Conservation (phyloP, 306 rosid genomes). For the Prinsepia uniflora region DNA sequence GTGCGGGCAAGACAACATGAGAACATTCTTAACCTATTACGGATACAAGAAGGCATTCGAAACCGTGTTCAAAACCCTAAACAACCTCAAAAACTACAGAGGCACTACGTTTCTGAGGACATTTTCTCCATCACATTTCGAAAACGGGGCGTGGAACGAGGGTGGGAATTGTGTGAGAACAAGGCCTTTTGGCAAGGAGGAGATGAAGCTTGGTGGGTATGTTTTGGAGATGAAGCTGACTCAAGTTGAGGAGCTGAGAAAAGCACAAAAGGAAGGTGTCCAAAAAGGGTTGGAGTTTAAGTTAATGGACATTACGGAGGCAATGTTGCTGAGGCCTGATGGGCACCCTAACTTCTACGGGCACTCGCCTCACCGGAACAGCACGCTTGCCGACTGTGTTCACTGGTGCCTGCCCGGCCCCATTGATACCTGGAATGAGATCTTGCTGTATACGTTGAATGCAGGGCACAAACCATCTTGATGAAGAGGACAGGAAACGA, state of each 20-base stretch:
- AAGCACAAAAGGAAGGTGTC: constrained; percentile 39
- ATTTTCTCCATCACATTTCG: constrained; percentile 84
- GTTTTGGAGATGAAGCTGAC: constrained; percentile 35
- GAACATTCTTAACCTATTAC: constrained; percentile 31
- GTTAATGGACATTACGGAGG: constrained; percentile 61
- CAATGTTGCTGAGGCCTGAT: constrained; percentile 80
- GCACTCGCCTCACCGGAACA: constrained; percentile 39
- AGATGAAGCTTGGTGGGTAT: constrained; percentile 32
- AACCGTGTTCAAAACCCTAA: constrained; percentile 48
- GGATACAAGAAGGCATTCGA: constrained; percentile 66
- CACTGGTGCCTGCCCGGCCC: constrained; percentile 95
- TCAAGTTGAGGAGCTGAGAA: constrained; percentile 58
- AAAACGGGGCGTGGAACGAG: constrained; percentile 76
- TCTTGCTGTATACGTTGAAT: constrained; percentile 54
- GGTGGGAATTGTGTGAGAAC: constrained; percentile 81
- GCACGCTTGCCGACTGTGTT: constrained; percentile 60
- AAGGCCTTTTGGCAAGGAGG: constrained; percentile 52
- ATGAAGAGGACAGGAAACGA: neutral
- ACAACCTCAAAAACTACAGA: constrained; percentile 35
- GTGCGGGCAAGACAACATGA: constrained; percentile 44
- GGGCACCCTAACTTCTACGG: constrained; percentile 80
- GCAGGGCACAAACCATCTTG: constrained; percentile 12
- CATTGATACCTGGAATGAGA: constrained; percentile 86
- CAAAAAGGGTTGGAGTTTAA: constrained; percentile 48
- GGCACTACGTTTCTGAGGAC: constrained; percentile 82